phyloP scores from a whole-genome alignment of 2,329 filamentous ascomycete species.

The Aspergillus transmontanensis region DNA sequence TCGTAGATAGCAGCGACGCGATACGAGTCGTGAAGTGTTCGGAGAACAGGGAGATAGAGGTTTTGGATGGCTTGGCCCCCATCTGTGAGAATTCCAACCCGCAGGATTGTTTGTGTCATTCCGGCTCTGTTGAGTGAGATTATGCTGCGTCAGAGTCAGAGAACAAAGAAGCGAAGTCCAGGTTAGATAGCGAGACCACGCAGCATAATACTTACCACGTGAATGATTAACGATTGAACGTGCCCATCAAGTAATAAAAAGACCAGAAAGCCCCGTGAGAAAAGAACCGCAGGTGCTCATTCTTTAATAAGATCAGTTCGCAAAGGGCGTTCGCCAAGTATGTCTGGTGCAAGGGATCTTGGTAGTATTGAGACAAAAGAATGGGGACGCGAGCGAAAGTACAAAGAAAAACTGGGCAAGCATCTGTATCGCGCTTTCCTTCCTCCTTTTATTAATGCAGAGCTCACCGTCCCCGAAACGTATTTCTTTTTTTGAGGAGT shows the following conservation, averaged over 20 bases:
- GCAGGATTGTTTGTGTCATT: conserved; percentile 29
- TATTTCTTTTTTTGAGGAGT: not conserved
- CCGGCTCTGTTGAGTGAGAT: not conserved
- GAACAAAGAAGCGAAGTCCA: not conserved
- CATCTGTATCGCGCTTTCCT: not conserved
- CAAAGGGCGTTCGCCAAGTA: not conserved
- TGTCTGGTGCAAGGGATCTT: conserved; percentile 5
- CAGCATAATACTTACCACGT: not conserved
- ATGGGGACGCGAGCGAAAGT: not conserved
- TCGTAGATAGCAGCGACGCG: conserved; percentile 55
- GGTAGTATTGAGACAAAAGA: not conserved
- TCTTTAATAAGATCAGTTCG: not conserved
- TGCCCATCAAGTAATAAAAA: not conserved
- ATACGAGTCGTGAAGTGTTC: conserved; percentile 47
- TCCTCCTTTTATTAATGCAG: not conserved
- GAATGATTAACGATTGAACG: not conserved
- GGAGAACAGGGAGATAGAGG: conserved; percentile 56
- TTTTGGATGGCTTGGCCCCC: conserved; percentile 52
- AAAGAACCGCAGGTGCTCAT: conserved; percentile 6
- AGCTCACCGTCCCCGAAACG: not conserved
- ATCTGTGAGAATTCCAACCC: conserved; percentile 39
- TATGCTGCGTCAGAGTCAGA: not conserved
- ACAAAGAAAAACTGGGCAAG: not conserved
- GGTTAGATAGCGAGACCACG: not conserved
- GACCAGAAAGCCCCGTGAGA: not conserved